Conservation (phyloP, 1,284 basidiomycete species). For the Sanghuangporus weigelae region DNA sequence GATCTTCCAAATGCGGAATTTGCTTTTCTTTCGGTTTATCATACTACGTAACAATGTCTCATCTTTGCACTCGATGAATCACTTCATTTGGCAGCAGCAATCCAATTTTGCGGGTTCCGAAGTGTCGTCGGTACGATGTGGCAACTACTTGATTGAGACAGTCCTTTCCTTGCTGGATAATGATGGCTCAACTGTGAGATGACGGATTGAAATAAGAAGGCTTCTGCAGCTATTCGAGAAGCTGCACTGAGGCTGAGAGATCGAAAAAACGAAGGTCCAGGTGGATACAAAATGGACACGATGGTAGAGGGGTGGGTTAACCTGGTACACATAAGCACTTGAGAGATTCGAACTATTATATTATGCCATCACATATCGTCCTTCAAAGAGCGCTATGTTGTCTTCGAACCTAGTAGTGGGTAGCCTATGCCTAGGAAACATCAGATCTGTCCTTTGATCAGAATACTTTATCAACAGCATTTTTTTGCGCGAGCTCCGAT, state of each 20-base stretch:
- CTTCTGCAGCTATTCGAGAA: background rate
- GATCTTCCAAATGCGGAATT: conserved; percentile 28
- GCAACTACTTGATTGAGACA: conserved; percentile 26
- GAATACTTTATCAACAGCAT: no score
- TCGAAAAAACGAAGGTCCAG: background rate
- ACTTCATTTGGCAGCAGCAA: conserved; percentile 30
- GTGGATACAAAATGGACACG: background rate
- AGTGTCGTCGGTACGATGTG: conserved; percentile 38
- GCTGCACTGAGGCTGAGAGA: background rate
- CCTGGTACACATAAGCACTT: background rate
- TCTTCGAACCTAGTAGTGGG: no score
- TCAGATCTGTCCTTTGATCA: no score
- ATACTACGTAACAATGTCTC: conserved; percentile 18
- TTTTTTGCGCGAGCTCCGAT: no score
- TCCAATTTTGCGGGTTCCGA: conserved; percentile 31
- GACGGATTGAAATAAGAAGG: background rate
- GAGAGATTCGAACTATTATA: background rate
- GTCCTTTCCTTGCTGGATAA: conserved; percentile 3
- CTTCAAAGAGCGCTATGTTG: no score
- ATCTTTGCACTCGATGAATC: conserved; percentile 27
- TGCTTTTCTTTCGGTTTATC: conserved; percentile 33
- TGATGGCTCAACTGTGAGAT: background rate
- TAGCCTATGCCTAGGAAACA: no score
- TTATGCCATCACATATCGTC: no score
- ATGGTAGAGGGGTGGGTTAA: background rate